These are phyloP conservation scores for Colletotrichum eremochloae DNA, from an alignment of 2,329 filamentous ascomycete species.

Conservation along the genomic window DNA sequence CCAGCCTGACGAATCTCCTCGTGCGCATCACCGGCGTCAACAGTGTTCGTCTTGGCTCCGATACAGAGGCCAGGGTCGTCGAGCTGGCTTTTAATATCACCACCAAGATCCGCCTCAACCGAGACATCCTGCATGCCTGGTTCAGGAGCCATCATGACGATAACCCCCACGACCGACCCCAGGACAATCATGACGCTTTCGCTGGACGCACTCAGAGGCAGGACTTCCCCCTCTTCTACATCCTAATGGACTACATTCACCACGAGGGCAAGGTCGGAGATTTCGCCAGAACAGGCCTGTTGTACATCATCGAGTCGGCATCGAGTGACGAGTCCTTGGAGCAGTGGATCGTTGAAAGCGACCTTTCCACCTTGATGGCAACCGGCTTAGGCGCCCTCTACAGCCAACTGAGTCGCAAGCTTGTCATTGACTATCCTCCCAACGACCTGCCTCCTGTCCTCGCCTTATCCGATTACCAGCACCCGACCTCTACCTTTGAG, in stretches of 20 bases:
- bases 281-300: slow-evolving; percentile 91
- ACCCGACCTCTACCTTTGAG: slow-evolving; percentile 76
- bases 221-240: slow-evolving; percentile 95
- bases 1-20: slow-evolving; percentile 88
- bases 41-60: slow-evolving; percentile 78
- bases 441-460: slow-evolving; percentile 86
- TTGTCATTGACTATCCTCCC: slow-evolving; percentile 82
- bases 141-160: slow-evolving; percentile 74
- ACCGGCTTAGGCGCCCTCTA: slow-evolving; percentile 87
- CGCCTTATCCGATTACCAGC: slow-evolving; percentile 88
- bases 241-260: slow-evolving; percentile 96
- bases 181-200: slow-evolving; percentile 81
- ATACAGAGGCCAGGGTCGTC: slow-evolving; percentile 89
- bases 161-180: slow-evolving; percentile 54
- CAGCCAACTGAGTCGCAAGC: slow-evolving; percentile 78
- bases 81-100: slow-evolving; percentile 96
- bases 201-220: slow-evolving; percentile 88
- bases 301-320: slow-evolving; percentile 96
- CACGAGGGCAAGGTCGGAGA: slow-evolving; percentile 95
- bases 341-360: slow-evolving; percentile 97
- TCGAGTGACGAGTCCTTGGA: slow-evolving; percentile 86
- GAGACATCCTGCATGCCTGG: slow-evolving; percentile 89
- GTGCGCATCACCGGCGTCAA: slow-evolving; percentile 82
- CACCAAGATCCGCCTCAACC: slow-evolving; percentile 93
- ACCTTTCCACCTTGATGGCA: slow-evolving; percentile 96